Conservation (phyloP, 2,329 filamentous ascomycete species). For the Zymoseptoria passerinii region DNA sequence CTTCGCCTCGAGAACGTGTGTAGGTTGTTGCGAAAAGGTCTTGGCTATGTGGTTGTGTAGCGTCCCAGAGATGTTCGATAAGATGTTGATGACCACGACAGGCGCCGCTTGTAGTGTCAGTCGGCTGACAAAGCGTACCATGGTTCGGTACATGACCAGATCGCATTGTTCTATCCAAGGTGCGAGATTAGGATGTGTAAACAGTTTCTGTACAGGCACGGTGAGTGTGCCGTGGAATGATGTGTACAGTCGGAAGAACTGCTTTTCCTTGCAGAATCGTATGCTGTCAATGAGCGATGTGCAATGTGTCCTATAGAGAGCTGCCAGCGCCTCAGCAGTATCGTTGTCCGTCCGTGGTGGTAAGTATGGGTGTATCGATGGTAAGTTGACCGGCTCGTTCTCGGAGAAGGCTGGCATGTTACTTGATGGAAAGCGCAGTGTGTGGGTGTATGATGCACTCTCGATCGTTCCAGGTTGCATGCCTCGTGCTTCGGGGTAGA, state of each 20-base stretch:
- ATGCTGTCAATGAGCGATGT: conserved; percentile 93
- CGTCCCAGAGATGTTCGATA: conserved; percentile 75
- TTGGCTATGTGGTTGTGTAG: conserved; percentile 74
- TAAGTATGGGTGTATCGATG: conserved; percentile 74
- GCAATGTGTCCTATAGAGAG: conserved; percentile 87
- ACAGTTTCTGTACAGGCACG: conserved; percentile 89
- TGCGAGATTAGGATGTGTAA: conserved; percentile 70
- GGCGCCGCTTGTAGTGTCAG: conserved; percentile 87
- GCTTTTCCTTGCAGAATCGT: conserved; percentile 92
- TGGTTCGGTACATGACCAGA: conserved; percentile 90
- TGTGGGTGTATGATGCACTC: conserved; percentile 51
- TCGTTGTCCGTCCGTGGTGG: conserved; percentile 77
- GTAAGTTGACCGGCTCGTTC: conserved; percentile 67
- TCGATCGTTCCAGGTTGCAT: conserved; percentile 35
- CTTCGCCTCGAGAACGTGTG: conserved; percentile 79
- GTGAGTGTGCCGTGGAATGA: conserved; percentile 95
- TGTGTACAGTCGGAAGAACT: conserved; percentile 88
- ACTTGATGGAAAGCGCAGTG: conserved; percentile 54
- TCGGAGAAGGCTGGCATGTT: conserved; percentile 51
- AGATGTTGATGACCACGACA: conserved; percentile 74
- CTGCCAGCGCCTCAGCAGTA: conserved; percentile 73
- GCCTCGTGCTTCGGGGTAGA: conserved; percentile 38
- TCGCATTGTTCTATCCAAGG: conserved; percentile 95
- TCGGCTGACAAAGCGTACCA: conserved; percentile 86
- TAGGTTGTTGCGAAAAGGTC: conserved; percentile 76